phyloP scores from a whole-genome alignment of 1,284 basidiomycete genomes.

The Sutorius eximius region DNA sequence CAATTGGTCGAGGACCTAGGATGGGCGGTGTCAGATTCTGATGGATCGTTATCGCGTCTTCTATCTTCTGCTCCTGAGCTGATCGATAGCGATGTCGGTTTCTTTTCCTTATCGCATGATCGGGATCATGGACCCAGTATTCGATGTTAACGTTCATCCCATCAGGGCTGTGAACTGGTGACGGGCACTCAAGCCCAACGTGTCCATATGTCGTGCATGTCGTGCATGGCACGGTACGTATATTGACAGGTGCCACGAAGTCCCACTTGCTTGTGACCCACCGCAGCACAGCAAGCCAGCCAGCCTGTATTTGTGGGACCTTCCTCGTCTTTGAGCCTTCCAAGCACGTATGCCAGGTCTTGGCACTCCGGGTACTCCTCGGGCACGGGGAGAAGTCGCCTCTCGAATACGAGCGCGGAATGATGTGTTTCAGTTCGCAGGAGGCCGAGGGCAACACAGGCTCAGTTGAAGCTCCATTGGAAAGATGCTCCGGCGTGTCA shows the following conservation, averaged over 20 bases:
- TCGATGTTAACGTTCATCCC: too few relatives aligned
- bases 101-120: background rate
- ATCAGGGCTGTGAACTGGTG: too few relatives aligned
- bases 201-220: background rate
- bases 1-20: background rate
- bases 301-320: background rate
- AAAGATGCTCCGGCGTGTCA: background rate
- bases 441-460: background rate
- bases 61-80: background rate
- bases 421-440: background rate
- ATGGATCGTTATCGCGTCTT: background rate
- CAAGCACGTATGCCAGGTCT: background rate
- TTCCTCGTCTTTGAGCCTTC: background rate
- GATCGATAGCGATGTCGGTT: background rate
- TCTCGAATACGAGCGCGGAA: background rate
- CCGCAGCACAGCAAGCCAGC: background rate
- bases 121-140: too few relatives aligned
- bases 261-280: background rate
- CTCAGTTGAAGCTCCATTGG: background rate
- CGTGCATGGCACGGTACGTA: too few relatives aligned
- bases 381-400: background rate
- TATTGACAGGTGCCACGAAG: background rate
- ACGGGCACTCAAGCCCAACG: background rate
- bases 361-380: background rate
- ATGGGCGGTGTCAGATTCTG: too few relatives aligned